Conservation (phyloP, 2,329 filamentous ascomycete genomes). For the Pseudogymnoascus destructans region DNA sequence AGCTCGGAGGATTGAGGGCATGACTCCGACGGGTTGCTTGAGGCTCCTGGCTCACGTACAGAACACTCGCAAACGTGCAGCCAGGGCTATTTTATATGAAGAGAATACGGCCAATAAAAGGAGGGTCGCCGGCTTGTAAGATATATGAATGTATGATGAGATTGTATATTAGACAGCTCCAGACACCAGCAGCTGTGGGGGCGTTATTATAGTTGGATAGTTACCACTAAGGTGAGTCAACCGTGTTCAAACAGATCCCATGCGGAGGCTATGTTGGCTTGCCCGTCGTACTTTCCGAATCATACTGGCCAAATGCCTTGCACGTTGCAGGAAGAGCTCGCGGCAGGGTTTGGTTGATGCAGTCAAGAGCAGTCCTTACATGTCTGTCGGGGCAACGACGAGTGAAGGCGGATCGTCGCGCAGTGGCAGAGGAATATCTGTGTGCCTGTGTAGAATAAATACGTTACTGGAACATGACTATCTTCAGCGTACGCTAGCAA, state of each 20-base stretch:
- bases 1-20: constrained; percentile 74
- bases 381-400: too few species aligned
- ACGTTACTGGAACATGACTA: too few species aligned
- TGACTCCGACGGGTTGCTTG: constrained; percentile 48
- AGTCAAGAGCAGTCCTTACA: too few species aligned
- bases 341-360: too few species aligned
- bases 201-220: not conserved
- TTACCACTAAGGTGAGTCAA: not conserved
- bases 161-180: not conserved
- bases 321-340: too few species aligned
- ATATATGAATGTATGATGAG: not conserved
- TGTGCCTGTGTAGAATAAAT: too few species aligned
- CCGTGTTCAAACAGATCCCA: not conserved
- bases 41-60: constrained; percentile 48
- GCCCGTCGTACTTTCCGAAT: not conserved
- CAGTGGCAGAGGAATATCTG: too few species aligned
- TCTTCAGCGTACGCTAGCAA: too few species aligned
- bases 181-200: not conserved
- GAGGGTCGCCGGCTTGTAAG: not conserved
- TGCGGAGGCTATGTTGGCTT: not conserved
- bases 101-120: not conserved
- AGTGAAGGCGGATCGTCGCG: too few species aligned
- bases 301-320: too few species aligned
- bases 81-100: not conserved
- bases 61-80: constrained; percentile 1